These are phyloP conservation scores for Eutrema heterophyllum DNA, from an alignment of 345 rosid genomes.

Conservation along the genomic window DNA sequence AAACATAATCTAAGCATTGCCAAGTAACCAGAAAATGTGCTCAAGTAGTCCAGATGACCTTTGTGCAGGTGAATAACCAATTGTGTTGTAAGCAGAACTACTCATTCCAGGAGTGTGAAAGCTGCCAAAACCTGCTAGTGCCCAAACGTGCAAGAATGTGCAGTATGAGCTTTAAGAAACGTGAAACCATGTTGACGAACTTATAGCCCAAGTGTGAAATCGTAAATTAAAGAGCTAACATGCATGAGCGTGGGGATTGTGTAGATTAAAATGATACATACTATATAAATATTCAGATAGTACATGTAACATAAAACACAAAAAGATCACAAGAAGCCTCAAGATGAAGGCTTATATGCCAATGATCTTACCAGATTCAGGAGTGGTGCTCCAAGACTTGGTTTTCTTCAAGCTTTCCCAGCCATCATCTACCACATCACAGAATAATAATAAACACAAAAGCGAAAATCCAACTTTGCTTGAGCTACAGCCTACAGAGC, in stretches of 20 bases:
- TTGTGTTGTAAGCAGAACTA: conserved; percentile 84
- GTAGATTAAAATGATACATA: neutral
- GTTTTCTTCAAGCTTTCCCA: conserved; percentile 16
- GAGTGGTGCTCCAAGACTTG: conserved; percentile 31
- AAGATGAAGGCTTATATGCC: conserved; percentile 7
- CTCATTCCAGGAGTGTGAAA: conserved; percentile 79
- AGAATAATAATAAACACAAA: neutral
- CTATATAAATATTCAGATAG: neutral
- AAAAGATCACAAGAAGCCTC: neutral
- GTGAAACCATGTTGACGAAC: conserved; percentile 46
- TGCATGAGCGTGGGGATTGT: neutral
- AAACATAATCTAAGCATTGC: conserved; percentile 34
- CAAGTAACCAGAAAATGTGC: conserved; percentile 41
- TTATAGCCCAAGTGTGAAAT: conserved; percentile 34
- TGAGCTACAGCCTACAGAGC: neutral
- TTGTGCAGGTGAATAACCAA: conserved; percentile 91
- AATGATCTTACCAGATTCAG: conserved; percentile 54
- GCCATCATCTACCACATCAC: conserved; percentile 13
- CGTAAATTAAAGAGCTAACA: conserved; percentile 23
- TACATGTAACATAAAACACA: conserved; percentile 11
- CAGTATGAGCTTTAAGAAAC: conserved; percentile 73
- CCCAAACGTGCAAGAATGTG: conserved; percentile 94
- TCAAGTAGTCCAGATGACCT: conserved; percentile 92
- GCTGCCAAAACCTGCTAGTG: conserved; percentile 99
- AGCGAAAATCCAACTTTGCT: neutral